Percentiles rank a stretch among this genome's conserved stretches.
Conservation (phyloP, 1,284 basidiomycete species). For the Meira nashicola region DNA sequence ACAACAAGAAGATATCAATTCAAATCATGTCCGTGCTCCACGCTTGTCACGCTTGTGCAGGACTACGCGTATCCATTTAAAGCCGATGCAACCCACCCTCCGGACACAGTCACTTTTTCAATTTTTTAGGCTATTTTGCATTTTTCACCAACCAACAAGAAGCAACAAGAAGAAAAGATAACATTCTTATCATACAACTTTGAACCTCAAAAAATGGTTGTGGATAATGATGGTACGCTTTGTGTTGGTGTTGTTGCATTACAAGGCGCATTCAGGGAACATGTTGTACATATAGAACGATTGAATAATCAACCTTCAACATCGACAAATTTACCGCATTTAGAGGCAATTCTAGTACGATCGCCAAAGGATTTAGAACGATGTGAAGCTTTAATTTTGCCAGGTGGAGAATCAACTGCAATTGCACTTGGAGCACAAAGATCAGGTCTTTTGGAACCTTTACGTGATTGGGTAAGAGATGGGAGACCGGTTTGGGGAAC, state of each 20-base stretch:
- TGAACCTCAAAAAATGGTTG: too few relatives aligned
- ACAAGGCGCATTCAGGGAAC: constrained; percentile 90
- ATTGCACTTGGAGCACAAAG: constrained; percentile 79
- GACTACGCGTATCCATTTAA: too few relatives aligned
- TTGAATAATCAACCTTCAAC: constrained; percentile 23
- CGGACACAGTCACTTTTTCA: too few relatives aligned
- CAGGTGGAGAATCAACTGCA: constrained; percentile 85
- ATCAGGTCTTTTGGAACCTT: constrained; percentile 72
- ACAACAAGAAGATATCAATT: too few relatives aligned
- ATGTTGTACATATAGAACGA: constrained; percentile 66
- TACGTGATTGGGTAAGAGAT: constrained; percentile 63
- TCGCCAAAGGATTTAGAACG: constrained; percentile 67
- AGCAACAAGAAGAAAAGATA: too few relatives aligned
- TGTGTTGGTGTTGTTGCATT: constrained; percentile 62
- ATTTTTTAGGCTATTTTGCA: too few relatives aligned
- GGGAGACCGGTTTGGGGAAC: constrained; percentile 85
- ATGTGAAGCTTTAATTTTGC: constrained; percentile 85
- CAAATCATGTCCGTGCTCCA: too few relatives aligned
- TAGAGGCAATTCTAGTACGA: constrained; percentile 63
- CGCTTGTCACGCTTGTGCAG: too few relatives aligned
- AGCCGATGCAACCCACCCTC: too few relatives aligned
- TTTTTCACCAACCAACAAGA: too few relatives aligned
- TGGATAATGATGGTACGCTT: too few relatives aligned
- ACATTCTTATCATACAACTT: too few relatives aligned
- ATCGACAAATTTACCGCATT: constrained; percentile 4